Evolutionary conservation across 202 grass and related monocot species (phyloP).

Genomic region (Setaria viridis): DNA sequence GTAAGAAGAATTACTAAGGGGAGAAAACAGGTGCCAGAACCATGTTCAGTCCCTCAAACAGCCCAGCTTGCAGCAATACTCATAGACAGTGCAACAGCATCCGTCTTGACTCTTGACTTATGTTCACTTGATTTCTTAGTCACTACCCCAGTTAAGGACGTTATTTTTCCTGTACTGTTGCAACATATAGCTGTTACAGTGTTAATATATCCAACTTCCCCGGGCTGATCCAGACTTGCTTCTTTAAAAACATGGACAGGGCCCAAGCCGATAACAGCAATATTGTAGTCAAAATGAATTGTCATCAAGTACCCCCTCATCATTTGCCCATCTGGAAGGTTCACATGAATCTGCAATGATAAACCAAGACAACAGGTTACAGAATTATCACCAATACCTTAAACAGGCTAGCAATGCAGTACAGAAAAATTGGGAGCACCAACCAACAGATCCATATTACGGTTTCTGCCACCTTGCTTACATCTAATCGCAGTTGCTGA

Average conservation of each 20-base stretch:
- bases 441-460: neutral
- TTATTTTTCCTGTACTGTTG: neutral
- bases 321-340: neutral
- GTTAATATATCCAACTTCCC: neutral
- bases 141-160: neutral
- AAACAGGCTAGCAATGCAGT: neutral
- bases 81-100: neutral
- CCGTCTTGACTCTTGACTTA: neutral
- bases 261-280: neutral
- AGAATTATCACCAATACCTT: neutral
- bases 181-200: neutral
- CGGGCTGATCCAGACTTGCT: neutral
- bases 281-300: neutral
- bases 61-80: neutral
- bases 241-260: neutral
- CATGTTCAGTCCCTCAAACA: neutral
- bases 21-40: neutral
- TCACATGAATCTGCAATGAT: neutral
- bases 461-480: neutral
- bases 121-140: neutral
- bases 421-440: constrained; percentile 3
- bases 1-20: neutral
- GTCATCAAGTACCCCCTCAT: neutral
- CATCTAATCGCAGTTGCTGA: constrained; percentile 6
- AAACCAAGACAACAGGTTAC: neutral